phyloP scores from a whole-genome alignment of 2,329 filamentous ascomycete genomes.

The Lanzia echinophila region DNA sequence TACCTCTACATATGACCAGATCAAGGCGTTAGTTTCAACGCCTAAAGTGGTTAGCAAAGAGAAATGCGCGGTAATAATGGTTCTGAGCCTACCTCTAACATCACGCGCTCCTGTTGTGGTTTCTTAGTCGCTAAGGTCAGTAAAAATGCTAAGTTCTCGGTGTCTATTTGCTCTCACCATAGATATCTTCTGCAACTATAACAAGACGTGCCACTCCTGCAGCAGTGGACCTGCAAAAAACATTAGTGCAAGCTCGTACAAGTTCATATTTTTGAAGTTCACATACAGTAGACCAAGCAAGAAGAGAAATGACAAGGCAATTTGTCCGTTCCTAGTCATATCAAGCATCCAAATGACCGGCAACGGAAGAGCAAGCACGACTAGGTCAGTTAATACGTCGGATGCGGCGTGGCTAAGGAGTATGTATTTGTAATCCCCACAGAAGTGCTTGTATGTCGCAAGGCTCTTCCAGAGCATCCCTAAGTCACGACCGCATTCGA shows the following conservation, averaged over 20 bases:
- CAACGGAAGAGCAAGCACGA: background rate
- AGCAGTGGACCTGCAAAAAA: background rate
- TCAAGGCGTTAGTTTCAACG: background rate
- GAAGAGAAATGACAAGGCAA: background rate
- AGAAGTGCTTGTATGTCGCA: background rate
- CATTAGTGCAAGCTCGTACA: background rate
- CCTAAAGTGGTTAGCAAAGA: background rate
- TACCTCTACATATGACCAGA: background rate
- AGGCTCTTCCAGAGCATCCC: background rate
- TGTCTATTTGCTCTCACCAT: background rate
- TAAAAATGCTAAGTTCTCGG: background rate
- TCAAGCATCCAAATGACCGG: background rate
- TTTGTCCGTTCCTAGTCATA: background rate
- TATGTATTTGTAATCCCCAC: background rate
- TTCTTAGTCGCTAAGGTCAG: no score
- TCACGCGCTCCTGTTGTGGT: background rate
- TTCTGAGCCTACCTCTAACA: background rate
- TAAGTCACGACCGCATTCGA: background rate
- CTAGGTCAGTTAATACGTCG: background rate
- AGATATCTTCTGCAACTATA: background rate
- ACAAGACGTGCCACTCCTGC: background rate
- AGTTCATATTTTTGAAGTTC: background rate
- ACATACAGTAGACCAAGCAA: background rate
- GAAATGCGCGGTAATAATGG: background rate
- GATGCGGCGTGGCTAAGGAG: background rate